Evolutionary conservation across 176 grass and related monocot species (phyloP).

Genomic region (Areca catechu): DNA sequence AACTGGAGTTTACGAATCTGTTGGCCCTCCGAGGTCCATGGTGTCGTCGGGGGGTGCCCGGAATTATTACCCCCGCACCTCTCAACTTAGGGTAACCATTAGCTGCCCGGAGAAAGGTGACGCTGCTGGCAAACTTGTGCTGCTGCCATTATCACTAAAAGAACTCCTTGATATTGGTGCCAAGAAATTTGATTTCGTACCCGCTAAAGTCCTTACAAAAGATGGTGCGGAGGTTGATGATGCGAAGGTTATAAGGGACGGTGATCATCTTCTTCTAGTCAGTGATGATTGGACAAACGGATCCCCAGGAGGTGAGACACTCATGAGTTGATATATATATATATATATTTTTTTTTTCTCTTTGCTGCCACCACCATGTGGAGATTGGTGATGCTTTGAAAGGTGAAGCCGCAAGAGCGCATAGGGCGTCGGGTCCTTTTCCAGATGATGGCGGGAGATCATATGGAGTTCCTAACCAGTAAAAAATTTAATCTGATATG

Average conservation of each 20-base stretch:
- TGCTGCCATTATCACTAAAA: constrained; percentile 51
- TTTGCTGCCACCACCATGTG: too few relatives aligned
- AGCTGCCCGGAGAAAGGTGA: constrained; percentile 52
- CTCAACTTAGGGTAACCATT: constrained; percentile 47
- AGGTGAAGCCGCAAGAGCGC: too few relatives aligned
- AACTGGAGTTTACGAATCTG: constrained; percentile 6
- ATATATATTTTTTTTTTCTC: too few relatives aligned
- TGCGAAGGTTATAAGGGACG: constrained; percentile 66
- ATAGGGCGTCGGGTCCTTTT: too few relatives aligned
- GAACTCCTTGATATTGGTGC: constrained; percentile 60
- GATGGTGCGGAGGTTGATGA: constrained; percentile 80
- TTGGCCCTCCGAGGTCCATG: constrained; percentile 7
- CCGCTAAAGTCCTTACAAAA: constrained; percentile 44
- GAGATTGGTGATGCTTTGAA: too few relatives aligned
- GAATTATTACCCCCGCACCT: background rate
- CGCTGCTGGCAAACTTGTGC: constrained; percentile 40
- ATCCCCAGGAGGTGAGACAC: too few relatives aligned
- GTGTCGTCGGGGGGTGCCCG: background rate
- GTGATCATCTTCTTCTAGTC: constrained; percentile 62
- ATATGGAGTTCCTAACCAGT: too few relatives aligned
- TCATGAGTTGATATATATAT: too few relatives aligned
- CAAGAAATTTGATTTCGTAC: constrained; percentile 40
- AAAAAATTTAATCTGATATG: too few relatives aligned
- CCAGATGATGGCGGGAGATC: too few relatives aligned
- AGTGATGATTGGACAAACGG: constrained; percentile 20